Conservation (phyloP, 306 rosid genomes). For the Ormosia emarginata region DNA sequence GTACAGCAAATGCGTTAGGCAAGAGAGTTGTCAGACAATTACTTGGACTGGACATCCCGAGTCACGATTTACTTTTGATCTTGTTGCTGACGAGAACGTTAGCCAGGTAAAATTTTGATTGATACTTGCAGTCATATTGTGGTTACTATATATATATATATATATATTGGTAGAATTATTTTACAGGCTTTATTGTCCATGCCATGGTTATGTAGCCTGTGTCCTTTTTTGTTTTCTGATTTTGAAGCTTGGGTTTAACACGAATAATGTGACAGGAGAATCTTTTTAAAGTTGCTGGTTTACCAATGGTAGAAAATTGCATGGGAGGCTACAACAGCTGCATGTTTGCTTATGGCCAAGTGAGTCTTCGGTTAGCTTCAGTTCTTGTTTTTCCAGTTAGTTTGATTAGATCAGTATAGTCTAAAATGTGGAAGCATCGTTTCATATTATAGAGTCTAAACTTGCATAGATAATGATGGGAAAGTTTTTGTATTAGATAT, state of each 20-base stretch:
- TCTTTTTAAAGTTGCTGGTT: constrained; percentile 87
- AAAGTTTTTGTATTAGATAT: not conserved
- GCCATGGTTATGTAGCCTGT: not conserved
- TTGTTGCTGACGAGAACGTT: constrained; percentile 93
- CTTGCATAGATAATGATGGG: not conserved
- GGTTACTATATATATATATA: too few relatives aligned
- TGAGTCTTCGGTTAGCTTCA: constrained; percentile 38
- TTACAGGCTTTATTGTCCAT: not conserved
- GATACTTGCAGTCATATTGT: not conserved
- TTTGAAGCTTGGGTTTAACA: constrained; percentile 19
- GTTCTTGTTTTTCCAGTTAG: not conserved
- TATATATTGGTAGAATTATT: too few relatives aligned
- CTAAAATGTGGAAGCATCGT: not conserved
- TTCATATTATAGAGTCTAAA: not conserved
- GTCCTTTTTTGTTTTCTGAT: not conserved
- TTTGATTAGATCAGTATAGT: not conserved
- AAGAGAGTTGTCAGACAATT: constrained; percentile 74
- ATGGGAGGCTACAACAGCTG: constrained; percentile 96
- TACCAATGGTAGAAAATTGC: constrained; percentile 96
- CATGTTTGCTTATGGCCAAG: constrained; percentile 99
- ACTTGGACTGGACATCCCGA: constrained; percentile 96
- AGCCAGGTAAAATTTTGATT: constrained; percentile 63
- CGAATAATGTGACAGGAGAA: constrained; percentile 62
- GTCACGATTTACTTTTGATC: constrained; percentile 87
- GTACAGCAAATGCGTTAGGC: constrained; percentile 68